Conservation (phyloP, 108 stramenopile genomes). For the Cyclotella kingstonii region DNA sequence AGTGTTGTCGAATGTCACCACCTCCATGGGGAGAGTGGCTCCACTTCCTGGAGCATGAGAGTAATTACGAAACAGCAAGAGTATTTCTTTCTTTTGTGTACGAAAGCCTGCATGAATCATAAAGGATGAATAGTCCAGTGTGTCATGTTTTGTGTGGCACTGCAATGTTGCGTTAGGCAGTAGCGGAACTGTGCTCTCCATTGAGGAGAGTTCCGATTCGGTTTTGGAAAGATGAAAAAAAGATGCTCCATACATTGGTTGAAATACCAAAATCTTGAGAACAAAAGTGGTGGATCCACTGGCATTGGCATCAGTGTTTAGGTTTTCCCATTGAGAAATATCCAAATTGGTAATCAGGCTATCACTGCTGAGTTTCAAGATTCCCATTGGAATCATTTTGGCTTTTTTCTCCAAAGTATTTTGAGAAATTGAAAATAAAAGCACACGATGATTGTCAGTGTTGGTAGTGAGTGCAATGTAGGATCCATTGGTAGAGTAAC, state of each 20-base stretch:
- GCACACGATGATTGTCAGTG: too few relatives aligned
- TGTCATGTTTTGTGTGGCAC: conserved; percentile 5
- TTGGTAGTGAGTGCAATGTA: not conserved
- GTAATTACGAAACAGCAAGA: conserved; percentile 1
- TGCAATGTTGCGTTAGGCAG: conserved; percentile 18
- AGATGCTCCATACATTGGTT: conserved; percentile 10
- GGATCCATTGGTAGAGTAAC: not conserved
- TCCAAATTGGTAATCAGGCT: not conserved
- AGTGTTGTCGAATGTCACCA: conserved; percentile 9
- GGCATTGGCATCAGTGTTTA: not conserved
- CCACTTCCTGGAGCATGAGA: conserved; percentile 1
- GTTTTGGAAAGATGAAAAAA: conserved; percentile 12
- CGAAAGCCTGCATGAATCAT: conserved; percentile 12
- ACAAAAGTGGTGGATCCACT: not conserved
- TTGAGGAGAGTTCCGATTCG: not conserved
- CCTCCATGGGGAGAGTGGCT: conserved; percentile 32
- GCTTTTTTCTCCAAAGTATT: not conserved
- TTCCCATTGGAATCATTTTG: not conserved
- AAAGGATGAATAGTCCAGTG: too few relatives aligned
- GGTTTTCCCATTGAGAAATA: not conserved
- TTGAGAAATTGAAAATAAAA: too few relatives aligned
- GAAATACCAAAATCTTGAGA: conserved; percentile 19
- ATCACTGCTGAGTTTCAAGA: not conserved
- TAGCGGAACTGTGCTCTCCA: conserved; percentile 14
- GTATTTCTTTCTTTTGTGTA: conserved; percentile 2